These are phyloP conservation scores for Podaxis sp. DNA, from an alignment of 768 basidiomycete species.

Conservation along the genomic window DNA sequence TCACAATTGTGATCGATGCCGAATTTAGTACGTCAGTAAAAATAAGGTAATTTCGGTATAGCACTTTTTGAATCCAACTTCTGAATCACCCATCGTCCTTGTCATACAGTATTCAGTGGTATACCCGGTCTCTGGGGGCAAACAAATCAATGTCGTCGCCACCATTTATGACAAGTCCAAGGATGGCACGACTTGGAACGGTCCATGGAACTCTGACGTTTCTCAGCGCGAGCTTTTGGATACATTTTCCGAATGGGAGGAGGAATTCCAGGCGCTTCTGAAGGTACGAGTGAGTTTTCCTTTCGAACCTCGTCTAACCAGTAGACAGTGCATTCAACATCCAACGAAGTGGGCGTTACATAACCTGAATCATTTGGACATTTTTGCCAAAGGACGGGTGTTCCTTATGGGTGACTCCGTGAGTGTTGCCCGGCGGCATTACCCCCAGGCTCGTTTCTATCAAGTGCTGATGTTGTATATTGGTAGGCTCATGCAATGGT, in stretches of 20 bases:
- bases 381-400: conserved; percentile 18
- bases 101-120: conserved; percentile 38
- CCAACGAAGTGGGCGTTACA: conserved; percentile 20
- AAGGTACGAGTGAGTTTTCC: neutral
- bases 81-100: neutral
- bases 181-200: conserved; percentile 29
- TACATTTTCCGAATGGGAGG: conserved; percentile 39
- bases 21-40: neutral
- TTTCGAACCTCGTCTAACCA: neutral
- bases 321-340: conserved; percentile 16
- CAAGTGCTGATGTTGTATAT: neutral
- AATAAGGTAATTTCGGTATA: neutral
- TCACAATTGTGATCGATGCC: too few species aligned
- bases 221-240: conserved; percentile 32
- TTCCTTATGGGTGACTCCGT: conserved; percentile 21
- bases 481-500: conserved; percentile 41
- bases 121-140: conserved; percentile 48
- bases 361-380: conserved; percentile 12
- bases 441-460: neutral
- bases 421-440: neutral
- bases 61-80: too few species aligned
- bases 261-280: conserved; percentile 39
- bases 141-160: conserved; percentile 45
- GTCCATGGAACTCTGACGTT: conserved; percentile 14
- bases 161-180: conserved; percentile 24